Base-by-base conservation (phyloP, 352 stramenopile species). In the Aphanomyces euteiches region DNA sequence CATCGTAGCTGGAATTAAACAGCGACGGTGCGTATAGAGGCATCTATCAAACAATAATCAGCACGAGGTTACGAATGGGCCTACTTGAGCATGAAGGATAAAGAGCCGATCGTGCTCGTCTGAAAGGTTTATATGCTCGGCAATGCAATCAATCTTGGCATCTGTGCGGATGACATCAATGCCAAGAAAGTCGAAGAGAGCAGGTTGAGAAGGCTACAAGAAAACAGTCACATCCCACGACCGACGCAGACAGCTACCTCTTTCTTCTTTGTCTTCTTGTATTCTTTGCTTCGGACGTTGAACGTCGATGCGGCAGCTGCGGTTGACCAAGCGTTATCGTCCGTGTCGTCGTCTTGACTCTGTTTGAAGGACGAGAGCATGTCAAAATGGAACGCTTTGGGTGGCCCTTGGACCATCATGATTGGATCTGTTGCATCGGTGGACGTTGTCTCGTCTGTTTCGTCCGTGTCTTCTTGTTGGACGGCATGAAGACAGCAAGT, bases 211-310 rank as follows among this genome's bases (percentile, higher is more conserved):
- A 48, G 82, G 47, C 82, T 89, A 43, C 53, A 50, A 50, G 10
- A n/a, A n/a, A 28, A 28, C 28, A 28, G 28, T 28, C 28, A 28
- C 28, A 28, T 28, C 28, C 28, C 28, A 28, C 28, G 28, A 28
- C 28, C 28, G 28, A 28, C 0, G 28, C 28, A 28, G 28, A 28
- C 28, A 28, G 10, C 72, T 56, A 88, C 79, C 77, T 93, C 78
- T 78, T 94, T 94, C 73, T 85, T 81, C n/a, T 80, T 83, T 5
- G 79, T 82, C 47, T 88, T 89, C 69, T 92, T 94, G 80, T 94
- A 94, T 21, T 94, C 83, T 5, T 80, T 69, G 58, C 84, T 88
- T 2, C 86, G 85, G 43, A 94, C 77, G 21, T 76, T 75, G 53
- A 94, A 94, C 1, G 81, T 87, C 17, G 19, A 21, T 58, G 91